Evolutionary conservation across 2,329 filamentous ascomycete genomes (phyloP).

Genomic region (Geoglossum cookeanum): DNA sequence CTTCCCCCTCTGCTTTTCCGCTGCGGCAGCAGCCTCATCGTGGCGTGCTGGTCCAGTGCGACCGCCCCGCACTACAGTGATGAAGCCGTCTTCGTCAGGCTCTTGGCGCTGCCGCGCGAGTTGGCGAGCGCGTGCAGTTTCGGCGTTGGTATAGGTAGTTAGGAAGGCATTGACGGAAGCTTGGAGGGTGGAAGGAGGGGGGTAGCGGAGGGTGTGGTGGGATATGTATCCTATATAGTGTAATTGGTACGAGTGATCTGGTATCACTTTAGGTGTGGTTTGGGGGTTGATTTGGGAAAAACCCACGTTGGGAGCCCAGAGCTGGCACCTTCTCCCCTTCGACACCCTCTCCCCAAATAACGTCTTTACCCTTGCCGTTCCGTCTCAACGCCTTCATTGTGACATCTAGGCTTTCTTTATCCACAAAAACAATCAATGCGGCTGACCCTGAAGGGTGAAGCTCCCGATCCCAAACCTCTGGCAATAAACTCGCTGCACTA

Average conservation of each 20-base stretch:
- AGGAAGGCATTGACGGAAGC: constrained; percentile 70
- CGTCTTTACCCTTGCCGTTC: constrained; percentile 31
- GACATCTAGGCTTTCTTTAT: constrained; percentile 56
- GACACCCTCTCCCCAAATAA: constrained; percentile 46
- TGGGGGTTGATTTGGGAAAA: background rate
- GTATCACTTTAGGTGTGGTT: background rate
- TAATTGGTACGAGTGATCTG: constrained; percentile 7
- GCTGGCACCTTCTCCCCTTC: constrained; percentile 31
- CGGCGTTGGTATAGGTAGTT: constrained; percentile 47
- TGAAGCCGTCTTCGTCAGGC: constrained; percentile 87
- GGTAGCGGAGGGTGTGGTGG: constrained; percentile 55
- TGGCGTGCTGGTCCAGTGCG: constrained; percentile 51
- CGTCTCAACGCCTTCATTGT: constrained; percentile 45
- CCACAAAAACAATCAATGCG: constrained; percentile 67
- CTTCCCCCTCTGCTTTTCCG: constrained; percentile 43
- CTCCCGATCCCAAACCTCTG: constrained; percentile 52
- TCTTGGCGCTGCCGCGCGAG: constrained; percentile 48
- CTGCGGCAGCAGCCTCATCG: constrained; percentile 42
- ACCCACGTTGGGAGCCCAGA: constrained; percentile 30
- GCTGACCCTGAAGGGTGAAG: constrained; percentile 57
- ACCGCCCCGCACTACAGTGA: constrained; percentile 72
- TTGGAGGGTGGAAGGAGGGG: constrained; percentile 47
- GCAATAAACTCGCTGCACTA: constrained; percentile 36
- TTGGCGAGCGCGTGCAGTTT: constrained; percentile 45
- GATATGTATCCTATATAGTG: constrained; percentile 34